A percentile compares a stretch with the other conserved stretches of the same genome.
These are phyloP conservation scores for Puya raimondii DNA, from an alignment of 176 grass and related monocot genomes.

Conservation along the genomic window DNA sequence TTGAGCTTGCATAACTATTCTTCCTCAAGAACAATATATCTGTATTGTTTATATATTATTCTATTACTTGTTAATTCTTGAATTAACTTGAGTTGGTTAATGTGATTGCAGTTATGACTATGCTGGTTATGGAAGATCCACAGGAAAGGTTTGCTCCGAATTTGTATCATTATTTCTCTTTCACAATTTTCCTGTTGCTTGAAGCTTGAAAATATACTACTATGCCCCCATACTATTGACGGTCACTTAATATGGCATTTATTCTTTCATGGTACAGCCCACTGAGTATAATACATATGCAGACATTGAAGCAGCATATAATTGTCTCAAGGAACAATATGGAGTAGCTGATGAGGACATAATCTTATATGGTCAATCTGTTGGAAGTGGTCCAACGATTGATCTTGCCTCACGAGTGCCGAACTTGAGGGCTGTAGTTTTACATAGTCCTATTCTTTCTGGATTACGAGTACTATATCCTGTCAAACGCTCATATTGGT, in stretches of 20 bases:
- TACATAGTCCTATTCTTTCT: slow-evolving; percentile 86
- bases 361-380: slow-evolving; percentile 83
- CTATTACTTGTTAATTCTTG: background rate
- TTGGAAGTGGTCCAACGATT: slow-evolving; percentile 87
- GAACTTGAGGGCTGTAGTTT: slow-evolving; percentile 75
- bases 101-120: slow-evolving; percentile 71
- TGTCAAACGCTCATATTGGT: slow-evolving; percentile 72
- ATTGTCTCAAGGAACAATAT: slow-evolving; percentile 85
- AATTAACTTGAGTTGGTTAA: slow-evolving; percentile 1
- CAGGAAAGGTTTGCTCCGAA: slow-evolving; percentile 55
- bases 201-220: slow-evolving; percentile 11
- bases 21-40: slow-evolving; percentile 2
- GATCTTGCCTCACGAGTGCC: slow-evolving; percentile 77
- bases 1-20: slow-evolving; percentile 2
- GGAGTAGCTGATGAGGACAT: slow-evolving; percentile 64
- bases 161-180: slow-evolving; percentile 18
- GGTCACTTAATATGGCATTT: slow-evolving; percentile 43
- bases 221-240: slow-evolving; percentile 25
- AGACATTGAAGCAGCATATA: slow-evolving; percentile 91
- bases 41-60: background rate
- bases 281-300: slow-evolving; percentile 94
- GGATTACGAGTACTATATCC: slow-evolving; percentile 84
- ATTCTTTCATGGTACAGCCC: slow-evolving; percentile 70
- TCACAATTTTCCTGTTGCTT: background rate
- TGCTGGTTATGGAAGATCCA: slow-evolving; percentile 79